Evolutionary conservation across 2,329 filamentous ascomycete species (phyloP), one percentile per base, ranked within the genome.

Genomic region (Fusarium sp.): DNA sequence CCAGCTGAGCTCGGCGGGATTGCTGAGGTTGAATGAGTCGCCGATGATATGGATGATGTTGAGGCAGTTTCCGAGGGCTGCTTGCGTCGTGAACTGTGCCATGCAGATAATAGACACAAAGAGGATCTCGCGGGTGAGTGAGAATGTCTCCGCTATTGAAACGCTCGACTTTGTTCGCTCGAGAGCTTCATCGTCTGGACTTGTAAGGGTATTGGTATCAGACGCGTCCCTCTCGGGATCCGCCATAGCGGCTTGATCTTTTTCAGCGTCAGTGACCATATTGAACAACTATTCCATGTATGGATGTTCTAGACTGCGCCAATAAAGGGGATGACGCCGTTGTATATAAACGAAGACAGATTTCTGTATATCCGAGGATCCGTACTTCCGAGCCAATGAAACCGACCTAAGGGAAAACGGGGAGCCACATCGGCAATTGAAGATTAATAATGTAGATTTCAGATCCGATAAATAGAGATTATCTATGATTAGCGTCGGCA

Each of bases 1-100:
- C 87, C 88, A 90, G 46, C 71, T 73, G 1, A 70, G 41, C 23
- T 74, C 61, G 4, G 67, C 69, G 12, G 69, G 71, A 50, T 74
- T 73, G 8, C 20, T 63, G 26, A 74, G 33, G 12, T 50, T 50
- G 28, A 72, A 74, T 2, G 71, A 69, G 29, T 69, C 57, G 46
- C 71, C 71, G 9, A 74, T 68, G 11, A 74, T 28, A 13, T 74
- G 71, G 0, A 74, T 59, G 5, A 74, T 55, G 15, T 74, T 74
- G 6, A 74, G 69, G 11, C 71, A 74, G 26, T 74, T 74, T 43
- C 67, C 71, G 6, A 74, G 64, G 1, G 69, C 71, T 2, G 64
- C 71, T 18, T 74, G 71, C 1, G 71, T 74, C 71, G 69, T 74
- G 54, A 74, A 72, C 33, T 74, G 71, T 2, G 67, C 71, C 71